Conservation (phyloP, 345 rosid species). For the Aurinia saxatilis region DNA sequence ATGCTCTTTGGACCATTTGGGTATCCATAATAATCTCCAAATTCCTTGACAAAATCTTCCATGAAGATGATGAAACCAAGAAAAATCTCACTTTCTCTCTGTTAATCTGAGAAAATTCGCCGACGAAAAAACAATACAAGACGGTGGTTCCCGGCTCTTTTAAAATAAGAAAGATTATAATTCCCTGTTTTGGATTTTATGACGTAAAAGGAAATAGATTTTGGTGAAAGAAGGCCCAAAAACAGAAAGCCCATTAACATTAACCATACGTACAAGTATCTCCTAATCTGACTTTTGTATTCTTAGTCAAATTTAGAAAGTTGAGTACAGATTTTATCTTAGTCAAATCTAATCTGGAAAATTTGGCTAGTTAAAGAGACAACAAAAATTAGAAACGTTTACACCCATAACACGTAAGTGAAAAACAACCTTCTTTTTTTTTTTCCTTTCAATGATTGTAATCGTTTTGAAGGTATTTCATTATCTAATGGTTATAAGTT, state of each 20-base stretch:
- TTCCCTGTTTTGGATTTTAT: not conserved
- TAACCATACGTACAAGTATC: not conserved
- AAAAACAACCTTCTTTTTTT: not conserved
- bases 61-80: not conserved
- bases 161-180: not conserved
- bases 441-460: not conserved
- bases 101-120: slow-evolving; percentile 13
- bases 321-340: not conserved
- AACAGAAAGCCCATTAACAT: slow-evolving; percentile 1
- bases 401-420: not conserved
- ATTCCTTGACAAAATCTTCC: slow-evolving; percentile 61
- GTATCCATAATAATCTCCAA: slow-evolving; percentile 70
- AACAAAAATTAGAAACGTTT: not conserved
- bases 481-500: slow-evolving; percentile 20
- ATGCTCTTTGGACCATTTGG: slow-evolving; percentile 66
- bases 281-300: not conserved
- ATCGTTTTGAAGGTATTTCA: slow-evolving; percentile 10
- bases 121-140: not conserved
- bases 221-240: not conserved
- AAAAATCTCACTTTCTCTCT: not conserved
- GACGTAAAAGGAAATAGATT: not conserved
- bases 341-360: not conserved
- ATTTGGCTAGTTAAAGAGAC: not conserved
- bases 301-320: not conserved
- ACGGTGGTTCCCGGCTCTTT: slow-evolving; percentile 22